These are phyloP conservation scores for Canna indica DNA, from an alignment of 176 grass and related monocot genomes.

Conservation along the genomic window DNA sequence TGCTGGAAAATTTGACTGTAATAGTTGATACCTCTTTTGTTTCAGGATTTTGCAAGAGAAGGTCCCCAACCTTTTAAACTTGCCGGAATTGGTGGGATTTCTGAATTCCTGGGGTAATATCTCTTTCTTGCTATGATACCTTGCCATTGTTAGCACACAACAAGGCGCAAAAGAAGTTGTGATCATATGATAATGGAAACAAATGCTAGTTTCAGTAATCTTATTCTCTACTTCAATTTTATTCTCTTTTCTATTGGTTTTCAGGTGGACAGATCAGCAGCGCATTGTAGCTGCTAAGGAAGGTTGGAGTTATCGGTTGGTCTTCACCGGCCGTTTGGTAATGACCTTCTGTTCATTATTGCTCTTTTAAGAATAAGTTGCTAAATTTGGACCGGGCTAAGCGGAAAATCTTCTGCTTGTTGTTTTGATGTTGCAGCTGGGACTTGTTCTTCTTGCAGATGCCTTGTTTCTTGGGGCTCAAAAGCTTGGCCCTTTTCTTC, in stretches of 20 bases:
- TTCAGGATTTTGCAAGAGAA: constrained; percentile 79
- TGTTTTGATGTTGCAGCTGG: constrained; percentile 40
- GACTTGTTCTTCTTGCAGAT: constrained; percentile 58
- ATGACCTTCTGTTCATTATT: background rate
- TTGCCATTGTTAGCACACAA: background rate
- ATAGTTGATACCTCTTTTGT: background rate
- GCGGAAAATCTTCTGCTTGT: background rate
- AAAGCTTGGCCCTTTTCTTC: constrained; percentile 64
- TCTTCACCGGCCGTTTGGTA: constrained; percentile 93
- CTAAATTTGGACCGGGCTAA: background rate
- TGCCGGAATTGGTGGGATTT: constrained; percentile 77
- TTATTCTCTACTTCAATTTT: background rate
- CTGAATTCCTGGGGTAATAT: constrained; percentile 76
- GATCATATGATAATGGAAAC: too few relatives aligned
- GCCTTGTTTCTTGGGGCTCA: constrained; percentile 69
- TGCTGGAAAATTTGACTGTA: background rate
- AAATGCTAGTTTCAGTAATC: background rate
- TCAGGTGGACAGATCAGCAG: constrained; percentile 93
- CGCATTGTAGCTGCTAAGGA: constrained; percentile 61
- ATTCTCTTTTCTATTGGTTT: constrained; percentile 4
- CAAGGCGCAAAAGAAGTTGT: too few relatives aligned
- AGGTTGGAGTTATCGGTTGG: constrained; percentile 59
- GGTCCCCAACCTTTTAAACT: constrained; percentile 87
- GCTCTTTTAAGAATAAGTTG: background rate
- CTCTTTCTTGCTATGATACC: background rate